Conservation (phyloP, 805 yeast species). For the Ogataea nitratoaversa region DNA sequence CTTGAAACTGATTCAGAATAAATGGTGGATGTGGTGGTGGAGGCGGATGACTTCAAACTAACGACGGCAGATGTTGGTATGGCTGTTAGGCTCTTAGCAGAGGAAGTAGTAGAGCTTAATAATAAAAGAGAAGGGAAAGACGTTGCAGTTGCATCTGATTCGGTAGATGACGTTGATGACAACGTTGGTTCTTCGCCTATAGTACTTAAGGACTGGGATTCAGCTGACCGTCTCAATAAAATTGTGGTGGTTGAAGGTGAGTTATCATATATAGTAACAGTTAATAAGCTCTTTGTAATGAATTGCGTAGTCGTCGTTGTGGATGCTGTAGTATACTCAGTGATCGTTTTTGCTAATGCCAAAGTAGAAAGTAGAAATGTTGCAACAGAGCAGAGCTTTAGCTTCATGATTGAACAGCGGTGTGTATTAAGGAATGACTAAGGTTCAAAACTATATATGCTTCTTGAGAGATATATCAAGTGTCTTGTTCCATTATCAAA, state of each 20-base stretch:
- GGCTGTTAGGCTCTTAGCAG: background rate
- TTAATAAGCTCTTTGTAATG: conserved; percentile 8
- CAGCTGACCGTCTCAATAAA: conserved; percentile 10
- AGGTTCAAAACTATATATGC: background rate
- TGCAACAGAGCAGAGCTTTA: background rate
- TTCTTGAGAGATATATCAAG: background rate
- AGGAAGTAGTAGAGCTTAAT: too few relatives aligned
- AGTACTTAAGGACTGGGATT: background rate
- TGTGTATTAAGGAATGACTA: background rate
- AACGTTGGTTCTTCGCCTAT: background rate
- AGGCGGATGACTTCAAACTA: conserved; percentile 6
- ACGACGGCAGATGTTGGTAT: conserved; percentile 1
- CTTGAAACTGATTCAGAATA: conserved; percentile 3
- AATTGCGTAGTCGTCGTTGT: conserved; percentile 26
- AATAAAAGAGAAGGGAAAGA: background rate
- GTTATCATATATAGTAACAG: conserved; percentile 9
- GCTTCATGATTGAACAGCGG: background rate
- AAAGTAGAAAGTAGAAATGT: conserved; percentile 1
- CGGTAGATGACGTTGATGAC: background rate
- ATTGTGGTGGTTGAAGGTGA: conserved; percentile 10
- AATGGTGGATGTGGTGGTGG: conserved; percentile 8
- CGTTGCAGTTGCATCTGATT: too few relatives aligned
- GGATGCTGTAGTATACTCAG: conserved; percentile 25
- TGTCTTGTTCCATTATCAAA: too few relatives aligned
- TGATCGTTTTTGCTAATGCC: conserved; percentile 6